Conservation (phyloP, 768 basidiomycete genomes). For the Mycena rosella region DNA sequence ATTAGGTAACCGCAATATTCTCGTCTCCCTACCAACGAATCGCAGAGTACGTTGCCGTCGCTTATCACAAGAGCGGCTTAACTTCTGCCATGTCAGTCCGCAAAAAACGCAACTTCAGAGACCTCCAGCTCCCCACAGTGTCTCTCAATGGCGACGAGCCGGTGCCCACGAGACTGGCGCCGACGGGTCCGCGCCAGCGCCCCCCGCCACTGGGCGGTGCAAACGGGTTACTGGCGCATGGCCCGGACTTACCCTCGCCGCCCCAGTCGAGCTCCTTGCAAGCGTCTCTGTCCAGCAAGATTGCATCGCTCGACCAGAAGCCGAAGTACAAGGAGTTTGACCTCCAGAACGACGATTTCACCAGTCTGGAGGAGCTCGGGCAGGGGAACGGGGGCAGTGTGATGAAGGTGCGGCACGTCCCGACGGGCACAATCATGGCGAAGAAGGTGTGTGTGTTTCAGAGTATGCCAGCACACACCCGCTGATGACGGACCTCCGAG, state of each 20-base stretch:
- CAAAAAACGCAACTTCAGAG: constrained; percentile 94
- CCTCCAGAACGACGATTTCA: constrained; percentile 88
- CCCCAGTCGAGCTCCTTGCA: constrained; percentile 74
- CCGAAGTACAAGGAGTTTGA: constrained; percentile 79
- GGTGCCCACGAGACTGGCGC: constrained; percentile 63
- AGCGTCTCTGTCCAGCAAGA: constrained; percentile 82
- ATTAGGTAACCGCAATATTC: not conserved
- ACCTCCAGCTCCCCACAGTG: constrained; percentile 78
- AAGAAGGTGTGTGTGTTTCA: constrained; percentile 81
- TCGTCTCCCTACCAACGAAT: constrained; percentile 1
- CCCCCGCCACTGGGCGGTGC: constrained; percentile 70
- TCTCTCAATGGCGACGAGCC: constrained; percentile 52
- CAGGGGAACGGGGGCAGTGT: constrained; percentile 98
- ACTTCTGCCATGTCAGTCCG: constrained; percentile 68
- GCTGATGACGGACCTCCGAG: constrained; percentile 14
- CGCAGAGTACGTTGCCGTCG: not conserved
- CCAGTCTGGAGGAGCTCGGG: constrained; percentile 90
- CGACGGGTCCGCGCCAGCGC: constrained; percentile 66
- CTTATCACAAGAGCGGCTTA: constrained; percentile 9
- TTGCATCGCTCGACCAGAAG: constrained; percentile 89
- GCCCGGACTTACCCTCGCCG: constrained; percentile 56
- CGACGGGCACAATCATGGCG: constrained; percentile 95
- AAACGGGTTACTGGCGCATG: constrained; percentile 43
- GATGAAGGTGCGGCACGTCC: constrained; percentile 93
- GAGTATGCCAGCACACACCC: constrained; percentile 12